Conservation (phyloP, 1,284 basidiomycete genomes). For the Apiotrichum gamsii region DNA sequence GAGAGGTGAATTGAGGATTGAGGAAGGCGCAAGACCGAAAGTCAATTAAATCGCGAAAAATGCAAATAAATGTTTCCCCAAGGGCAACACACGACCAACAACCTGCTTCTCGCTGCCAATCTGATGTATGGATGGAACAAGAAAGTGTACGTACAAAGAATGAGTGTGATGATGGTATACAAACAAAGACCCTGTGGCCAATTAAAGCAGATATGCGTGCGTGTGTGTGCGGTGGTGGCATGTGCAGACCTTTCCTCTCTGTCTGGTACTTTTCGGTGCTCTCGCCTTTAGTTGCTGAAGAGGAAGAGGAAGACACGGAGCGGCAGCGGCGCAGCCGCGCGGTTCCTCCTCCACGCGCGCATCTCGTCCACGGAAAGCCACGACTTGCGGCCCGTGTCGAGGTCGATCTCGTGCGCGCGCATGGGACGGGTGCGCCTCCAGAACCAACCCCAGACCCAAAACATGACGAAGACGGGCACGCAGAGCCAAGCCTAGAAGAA, state of each 20-base stretch:
- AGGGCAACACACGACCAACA: no score
- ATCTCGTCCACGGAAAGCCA: conserved; percentile 48
- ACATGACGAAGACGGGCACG: conserved; percentile 38
- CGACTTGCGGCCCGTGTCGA: conserved; percentile 48
- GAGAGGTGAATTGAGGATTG: not conserved
- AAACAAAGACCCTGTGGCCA: no score
- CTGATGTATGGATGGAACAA: no score
- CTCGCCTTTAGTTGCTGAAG: conserved; percentile 22
- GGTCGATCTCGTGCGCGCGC: conserved; percentile 44
- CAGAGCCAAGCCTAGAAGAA: conserved; percentile 49
- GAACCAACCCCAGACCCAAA: conserved; percentile 40
- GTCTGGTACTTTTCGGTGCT: not conserved
- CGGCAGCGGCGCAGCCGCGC: conserved; percentile 31
- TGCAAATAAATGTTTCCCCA: no score
- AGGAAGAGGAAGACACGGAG: conserved; percentile 38
- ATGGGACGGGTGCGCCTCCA: conserved; percentile 43
- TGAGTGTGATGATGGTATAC: no score
- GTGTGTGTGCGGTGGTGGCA: no score
- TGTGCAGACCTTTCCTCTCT: not conserved
- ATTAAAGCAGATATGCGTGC: no score
- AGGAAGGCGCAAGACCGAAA: no score
- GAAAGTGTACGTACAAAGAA: no score
- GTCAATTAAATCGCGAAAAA: no score
- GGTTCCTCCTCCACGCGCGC: conserved; percentile 29
- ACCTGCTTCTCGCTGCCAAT: no score